These are phyloP conservation scores for Balamuthia mandrillaris DNA, from an alignment of 208 protist genomes.

Conservation along the genomic window DNA sequence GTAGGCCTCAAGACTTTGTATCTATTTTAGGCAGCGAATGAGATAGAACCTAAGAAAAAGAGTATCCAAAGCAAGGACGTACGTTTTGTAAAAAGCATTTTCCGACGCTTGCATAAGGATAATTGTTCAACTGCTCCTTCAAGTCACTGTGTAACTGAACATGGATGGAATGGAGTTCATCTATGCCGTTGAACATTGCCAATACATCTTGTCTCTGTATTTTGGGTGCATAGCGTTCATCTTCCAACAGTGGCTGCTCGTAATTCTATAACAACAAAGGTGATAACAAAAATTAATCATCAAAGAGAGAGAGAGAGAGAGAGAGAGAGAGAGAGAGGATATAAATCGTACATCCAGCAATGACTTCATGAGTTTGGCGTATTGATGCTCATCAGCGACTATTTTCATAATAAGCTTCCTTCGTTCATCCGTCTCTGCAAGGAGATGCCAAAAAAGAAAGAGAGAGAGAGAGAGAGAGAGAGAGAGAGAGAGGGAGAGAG, in stretches of 20 bases:
- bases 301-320: not conserved
- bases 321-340: not conserved
- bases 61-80: not conserved
- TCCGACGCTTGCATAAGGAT: not conserved
- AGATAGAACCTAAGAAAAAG: not conserved
- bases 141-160: not conserved
- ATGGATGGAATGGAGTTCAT: not conserved
- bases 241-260: not conserved
- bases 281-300: not conserved
- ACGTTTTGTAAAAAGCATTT: not conserved
- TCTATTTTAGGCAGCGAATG: not conserved
- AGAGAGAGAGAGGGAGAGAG: not conserved
- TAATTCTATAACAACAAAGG: constrained; percentile 3
- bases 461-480: not conserved
- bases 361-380: not conserved
- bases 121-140: not conserved
- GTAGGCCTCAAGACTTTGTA: not conserved
- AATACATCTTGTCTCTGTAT: not conserved
- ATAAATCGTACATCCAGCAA: not conserved
- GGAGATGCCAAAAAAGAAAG: not conserved
- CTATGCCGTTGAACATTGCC: not conserved
- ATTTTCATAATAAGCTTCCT: not conserved
- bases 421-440: not conserved
- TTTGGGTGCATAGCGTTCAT: not conserved
- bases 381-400: not conserved